Base-by-base conservation (phyloP, 768 basidiomycete genomes). In the Postia placenta region DNA sequence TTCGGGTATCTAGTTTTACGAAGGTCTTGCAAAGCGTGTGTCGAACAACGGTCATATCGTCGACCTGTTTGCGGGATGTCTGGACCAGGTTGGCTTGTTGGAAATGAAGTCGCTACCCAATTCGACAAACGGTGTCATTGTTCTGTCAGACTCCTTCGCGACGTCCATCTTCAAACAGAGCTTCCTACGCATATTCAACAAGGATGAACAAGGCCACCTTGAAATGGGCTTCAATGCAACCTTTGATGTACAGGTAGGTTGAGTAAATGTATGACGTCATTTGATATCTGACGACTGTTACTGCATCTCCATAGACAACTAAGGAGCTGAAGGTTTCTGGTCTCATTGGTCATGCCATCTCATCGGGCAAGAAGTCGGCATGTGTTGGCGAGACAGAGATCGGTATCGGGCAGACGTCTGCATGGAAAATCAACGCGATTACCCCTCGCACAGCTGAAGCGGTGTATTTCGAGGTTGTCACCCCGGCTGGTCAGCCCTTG, bases 211-310 rank as follows among this genome's bases (percentile, higher is more conserved):
- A 54, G 95, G 94, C 1, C 78, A 88, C 55, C 74, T 98, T 23
- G 81, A 87, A 61, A 97, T 98, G 94, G 96, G 95, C 48, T 98
- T 98, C 73, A 99, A 98, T 59, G 96, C 93, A 9, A 98, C 93
- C 0, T 95, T 99, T 57, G 96, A 98, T 64, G 95, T 99, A 22
- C 88, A 94, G 80, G 92, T 91, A 59, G 2, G 52, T 51, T 5
- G 15, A 22, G n/a, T 22, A 4, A 22, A 33, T 36, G 66, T 58
- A 19, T 2, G 23, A 27, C 35, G 66, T 58, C 17, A 17, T 28
- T 23, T 11, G 45, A 24, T 19, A 23, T 40, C 5, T 23, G 35
- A 11, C 14, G 36, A 9, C 45, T 51, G 24, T 55, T 49, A n/a
- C 41, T 53, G 42, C 48, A 27, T 33, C 47, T 15, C 15, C 22